Evolutionary conservation across 306 rosid genomes (phyloP).

Genomic region (Sesbania bispinosa): DNA sequence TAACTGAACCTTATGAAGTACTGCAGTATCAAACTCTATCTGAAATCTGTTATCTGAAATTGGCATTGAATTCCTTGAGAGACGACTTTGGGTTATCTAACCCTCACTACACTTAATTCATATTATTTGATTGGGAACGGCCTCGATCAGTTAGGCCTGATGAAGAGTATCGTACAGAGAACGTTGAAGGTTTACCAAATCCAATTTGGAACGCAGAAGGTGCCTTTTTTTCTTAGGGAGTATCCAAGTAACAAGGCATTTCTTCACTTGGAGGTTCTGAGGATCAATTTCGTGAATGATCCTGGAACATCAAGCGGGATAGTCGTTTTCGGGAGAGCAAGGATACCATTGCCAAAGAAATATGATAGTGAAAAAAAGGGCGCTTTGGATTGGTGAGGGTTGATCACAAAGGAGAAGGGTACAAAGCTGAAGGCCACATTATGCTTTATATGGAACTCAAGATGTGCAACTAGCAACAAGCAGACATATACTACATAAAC

Average conservation of each 20-base stretch:
- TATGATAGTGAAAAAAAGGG: fast-evolving
- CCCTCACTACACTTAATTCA: too few species aligned
- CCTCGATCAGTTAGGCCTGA: neutral
- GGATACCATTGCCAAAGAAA: neutral
- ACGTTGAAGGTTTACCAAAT: neutral
- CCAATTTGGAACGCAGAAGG: neutral
- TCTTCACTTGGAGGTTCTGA: neutral
- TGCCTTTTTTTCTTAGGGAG: neutral
- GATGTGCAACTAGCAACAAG: too few species aligned
- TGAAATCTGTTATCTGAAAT: too few species aligned
- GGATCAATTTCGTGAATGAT: neutral
- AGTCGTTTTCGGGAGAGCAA: neutral
- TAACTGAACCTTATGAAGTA: too few species aligned
- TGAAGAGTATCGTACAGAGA: neutral
- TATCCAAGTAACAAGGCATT: neutral
- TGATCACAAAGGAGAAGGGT: neutral
- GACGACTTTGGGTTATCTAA: too few species aligned
- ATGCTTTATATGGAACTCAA: too few species aligned
- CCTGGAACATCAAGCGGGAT: neutral
- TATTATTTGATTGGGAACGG: too few species aligned
- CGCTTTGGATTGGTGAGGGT: neutral
- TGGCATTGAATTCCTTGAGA: too few species aligned
- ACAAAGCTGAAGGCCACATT: neutral
- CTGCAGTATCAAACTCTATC: too few species aligned
- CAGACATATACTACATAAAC: too few species aligned